Conservation (phyloP, 306 rosid species). For the Rosa chinensis region DNA sequence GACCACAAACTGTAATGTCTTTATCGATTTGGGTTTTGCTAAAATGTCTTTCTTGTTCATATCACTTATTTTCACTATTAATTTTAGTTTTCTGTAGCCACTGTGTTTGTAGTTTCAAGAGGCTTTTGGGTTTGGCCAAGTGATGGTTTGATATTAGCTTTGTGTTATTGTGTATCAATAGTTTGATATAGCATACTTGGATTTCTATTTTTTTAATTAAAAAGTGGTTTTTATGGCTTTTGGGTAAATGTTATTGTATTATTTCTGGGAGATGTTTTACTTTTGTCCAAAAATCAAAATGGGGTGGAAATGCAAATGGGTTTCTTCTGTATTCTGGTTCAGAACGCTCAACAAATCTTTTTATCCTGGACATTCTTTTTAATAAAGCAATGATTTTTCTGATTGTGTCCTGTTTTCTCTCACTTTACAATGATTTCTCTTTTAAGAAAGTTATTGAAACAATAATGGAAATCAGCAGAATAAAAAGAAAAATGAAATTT, state of each 20-base stretch:
- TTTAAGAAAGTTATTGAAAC: slow-evolving; percentile 24
- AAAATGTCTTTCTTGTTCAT: too few species aligned
- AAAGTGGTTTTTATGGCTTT: neutral
- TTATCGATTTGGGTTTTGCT: too few species aligned
- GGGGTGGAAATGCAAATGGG: slow-evolving; percentile 14
- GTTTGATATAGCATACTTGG: neutral
- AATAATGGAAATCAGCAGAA: slow-evolving; percentile 7
- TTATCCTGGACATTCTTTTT: neutral
- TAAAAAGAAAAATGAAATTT: neutral
- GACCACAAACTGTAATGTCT: too few species aligned
- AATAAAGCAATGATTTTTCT: slow-evolving; percentile 4
- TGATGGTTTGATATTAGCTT: too few species aligned
- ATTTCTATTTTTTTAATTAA: neutral
- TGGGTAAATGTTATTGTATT: neutral
- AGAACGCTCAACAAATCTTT: neutral
- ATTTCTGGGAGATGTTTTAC: neutral
- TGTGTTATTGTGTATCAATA: too few species aligned
- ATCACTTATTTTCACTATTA: too few species aligned
- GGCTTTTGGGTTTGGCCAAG: too few species aligned
- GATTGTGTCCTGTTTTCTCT: neutral
- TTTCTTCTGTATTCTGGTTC: neutral
- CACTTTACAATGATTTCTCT: slow-evolving; percentile 24
- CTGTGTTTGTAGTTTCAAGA: too few species aligned
- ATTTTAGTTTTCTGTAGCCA: too few species aligned
- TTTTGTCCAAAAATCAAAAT: neutral